Base-by-base conservation (phyloP, 2,329 filamentous ascomycete species). In the Epichloe hybrida region DNA sequence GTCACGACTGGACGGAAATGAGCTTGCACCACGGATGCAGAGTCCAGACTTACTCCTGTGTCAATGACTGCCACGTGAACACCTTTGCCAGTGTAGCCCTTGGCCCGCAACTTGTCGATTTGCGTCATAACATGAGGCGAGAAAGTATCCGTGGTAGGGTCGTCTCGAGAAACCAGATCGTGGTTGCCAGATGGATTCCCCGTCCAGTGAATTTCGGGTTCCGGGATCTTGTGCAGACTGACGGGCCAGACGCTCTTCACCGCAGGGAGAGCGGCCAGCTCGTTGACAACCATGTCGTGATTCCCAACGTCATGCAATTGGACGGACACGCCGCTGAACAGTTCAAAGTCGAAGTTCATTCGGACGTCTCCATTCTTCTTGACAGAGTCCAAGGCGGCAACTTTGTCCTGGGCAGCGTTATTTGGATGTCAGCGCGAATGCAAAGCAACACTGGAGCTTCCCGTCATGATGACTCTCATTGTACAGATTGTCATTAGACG, bases 201-300 rank as follows among this genome's bases (percentile, higher is more conserved):
- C n/a, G 39, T 12, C 49, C 58, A 12, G 57, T 57, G 43, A 54
- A 57, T 37, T 46, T 51, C 48, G 57, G 40, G 42, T 8, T 48
- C 38, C 7, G 44, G 50, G 12, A 46, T 31, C 5, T 36, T 21
- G 35, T 42, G 39, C 37, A 40, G n/a, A 9, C 20, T 42, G n/a
- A 66, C 57, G 3, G 64, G 63, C 62, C 62, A 67, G 12, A 64
- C 51, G 6, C 52, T 54, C 53, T 60, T 63, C 48, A 66, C 58
- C 5, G 51, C 51, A 37, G 57, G 46, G 43, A 59, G 49, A 35
- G 50, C 55, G 39, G 57, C 54, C 27, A 66, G 58, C 54, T 66
- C 63, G 17, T 58, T 58, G 57, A 58, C 58, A 49, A 67, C 62
- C 39, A 66, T 56, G 44, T 69, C 66, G 31, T 69, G 65, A 15